A percentile compares a stretch with the other conserved stretches of the same genome.
Evolutionary conservation across 2,329 filamentous ascomycete species (phyloP).

Genomic region (Neofusicoccum ribis): DNA sequence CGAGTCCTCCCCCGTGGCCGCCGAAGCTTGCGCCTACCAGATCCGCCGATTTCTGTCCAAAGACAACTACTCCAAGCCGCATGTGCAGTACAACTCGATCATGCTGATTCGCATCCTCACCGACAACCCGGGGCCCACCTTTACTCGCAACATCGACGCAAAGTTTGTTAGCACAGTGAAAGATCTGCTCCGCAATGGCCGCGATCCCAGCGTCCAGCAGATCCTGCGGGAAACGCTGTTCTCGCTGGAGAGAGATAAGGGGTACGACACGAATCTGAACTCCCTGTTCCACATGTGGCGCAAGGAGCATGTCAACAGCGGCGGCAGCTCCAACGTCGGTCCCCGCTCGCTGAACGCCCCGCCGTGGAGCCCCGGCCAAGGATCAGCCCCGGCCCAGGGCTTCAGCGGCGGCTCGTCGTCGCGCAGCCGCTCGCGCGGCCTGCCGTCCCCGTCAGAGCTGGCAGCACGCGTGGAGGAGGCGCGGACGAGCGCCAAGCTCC

Average conservation of each 20-base stretch:
- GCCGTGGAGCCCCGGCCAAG: conserved; percentile 31
- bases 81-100: conserved; percentile 90
- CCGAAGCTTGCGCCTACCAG: conserved; percentile 74
- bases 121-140: conserved; percentile 87
- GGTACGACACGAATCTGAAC: conserved; percentile 70
- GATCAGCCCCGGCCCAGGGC: not conserved
- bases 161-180: conserved; percentile 79
- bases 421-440: conserved; percentile 22
- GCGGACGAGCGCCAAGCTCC: conserved; percentile 81
- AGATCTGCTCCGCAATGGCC: conserved; percentile 68
- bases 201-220: conserved; percentile 76
- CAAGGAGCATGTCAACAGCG: conserved; percentile 44
- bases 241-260: conserved; percentile 70
- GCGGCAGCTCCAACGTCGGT: conserved; percentile 24
- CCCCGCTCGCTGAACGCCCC: conserved; percentile 48
- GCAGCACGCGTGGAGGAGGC: conserved; percentile 85
- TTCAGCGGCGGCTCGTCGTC: not conserved
- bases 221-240: conserved; percentile 86
- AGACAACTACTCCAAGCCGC: conserved; percentile 64
- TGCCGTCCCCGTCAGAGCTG: conserved; percentile 74
- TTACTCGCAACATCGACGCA: conserved; percentile 86
- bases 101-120: conserved; percentile 92
- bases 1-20: conserved; percentile 86
- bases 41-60: conserved; percentile 81
- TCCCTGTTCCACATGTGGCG: conserved; percentile 82